Base-by-base conservation (phyloP, 2,329 filamentous ascomycete genomes). In the Clarireedia hainanense region DNA sequence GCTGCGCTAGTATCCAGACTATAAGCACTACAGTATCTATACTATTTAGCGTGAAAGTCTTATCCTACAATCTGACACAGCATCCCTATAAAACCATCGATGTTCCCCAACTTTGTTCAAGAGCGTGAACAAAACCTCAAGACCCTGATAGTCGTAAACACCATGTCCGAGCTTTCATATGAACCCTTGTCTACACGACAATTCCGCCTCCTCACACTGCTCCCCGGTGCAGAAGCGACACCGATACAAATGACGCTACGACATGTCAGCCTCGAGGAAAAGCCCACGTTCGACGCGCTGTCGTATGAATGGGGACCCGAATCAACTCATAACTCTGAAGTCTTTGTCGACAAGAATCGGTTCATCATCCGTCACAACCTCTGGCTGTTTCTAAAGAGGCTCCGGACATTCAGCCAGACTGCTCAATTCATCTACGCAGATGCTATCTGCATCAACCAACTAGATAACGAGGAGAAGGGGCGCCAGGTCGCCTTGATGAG, bases 381-480 rank as follows among this genome's bases (percentile, higher is more conserved):
- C 12, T 48, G 9, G 14, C 46, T 15, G 17, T 48, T 48, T 20
- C 46, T 48, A 4, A 30, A 54, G 15, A 47, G 52, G 36, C 42
- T 54, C 6, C 52, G 52, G 20, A 36, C 52, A 54, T 40, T n/a
- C 20, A 30, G n/a, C 45, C 6, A 37, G 27, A 48, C 3, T 27
- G 5, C 24, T 27, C 20, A 26, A 6, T 7, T 26, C 34, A 12
- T 58, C 47, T 43, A 37, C 15, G 53, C 47, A 49, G 57, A 59
- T 57, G 57, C 57, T 3, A 47, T 56, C 15, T 55, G 61, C 43
- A 57, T 57, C 46, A 57, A 57, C 34, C 55, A 57, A n/a, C 14
- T 10, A 27, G 57, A 58, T 26, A 26, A 23, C 17, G 57, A 52
- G n/a, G 57, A 56, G 45, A 50, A 50, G 10, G 37, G 49, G 12